Evolutionary conservation across 192 early-diverging fungal genomes (phyloP), one percentile per base, ranked within the genome.

Genomic region (Endogone sp.): DNA sequence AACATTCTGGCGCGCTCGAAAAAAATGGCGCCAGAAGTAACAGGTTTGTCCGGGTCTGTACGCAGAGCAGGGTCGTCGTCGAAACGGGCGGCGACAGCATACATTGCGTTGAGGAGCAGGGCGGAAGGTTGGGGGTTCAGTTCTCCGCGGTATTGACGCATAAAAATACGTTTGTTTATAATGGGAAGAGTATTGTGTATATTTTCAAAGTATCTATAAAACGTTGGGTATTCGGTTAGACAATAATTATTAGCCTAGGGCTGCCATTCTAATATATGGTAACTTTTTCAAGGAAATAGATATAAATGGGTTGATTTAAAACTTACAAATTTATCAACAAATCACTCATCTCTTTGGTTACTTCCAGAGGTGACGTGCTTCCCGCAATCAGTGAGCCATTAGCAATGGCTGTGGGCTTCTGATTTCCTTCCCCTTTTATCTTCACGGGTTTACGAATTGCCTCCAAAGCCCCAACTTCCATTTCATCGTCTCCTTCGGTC

Each of bases 71-170:
- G 73, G 44, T 74, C 58, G 4, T 68, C 63, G 8, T 74, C 58
- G 60, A 67, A 77, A 57, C 70, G 69, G 2, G 86, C 78, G 2
- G 85, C 80, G 8, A 84, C 80, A 1, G 89, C 85, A 65, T 82
- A 87, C 58, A 91, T 86, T 8, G 88, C 81, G 26, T 80, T 82
- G 60, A 86, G 67, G 11, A 87, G 79, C 3, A 84, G 82, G 1
- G 79, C 72, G 2, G 80, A 68, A 16, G 82, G 79, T 49, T 65
- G 76, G 54, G 37, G 37, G 37, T 16, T 49, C 37, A 49, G 16
- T 16, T 49, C 37, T 49, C 9, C 37, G 16, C 37, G 37, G 16
- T 49, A 49, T 49, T 49, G 37, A 16, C 37, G 37, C 16, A 49
- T 11, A 16, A 49, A 49, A 16, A 49, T 49, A 49, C 9, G 1